Conservation (phyloP, 2,329 filamentous ascomycete genomes). For the Alternaria postmessia region DNA sequence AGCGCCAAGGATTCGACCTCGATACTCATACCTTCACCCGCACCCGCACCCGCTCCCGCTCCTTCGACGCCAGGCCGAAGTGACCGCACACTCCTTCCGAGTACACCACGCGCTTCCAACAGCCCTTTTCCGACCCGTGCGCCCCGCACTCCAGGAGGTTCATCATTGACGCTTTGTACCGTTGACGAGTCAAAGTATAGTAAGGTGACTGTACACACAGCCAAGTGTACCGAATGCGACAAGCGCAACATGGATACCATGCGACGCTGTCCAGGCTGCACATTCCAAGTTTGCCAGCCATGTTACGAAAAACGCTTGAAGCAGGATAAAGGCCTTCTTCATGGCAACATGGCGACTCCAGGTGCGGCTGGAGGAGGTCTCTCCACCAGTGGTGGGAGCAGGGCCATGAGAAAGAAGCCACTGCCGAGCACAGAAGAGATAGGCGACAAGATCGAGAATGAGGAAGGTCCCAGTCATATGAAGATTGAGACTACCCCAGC, state of each 20-base stretch:
- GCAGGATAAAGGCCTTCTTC: conserved; percentile 25
- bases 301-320: conserved; percentile 31
- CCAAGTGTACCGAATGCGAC: conserved; percentile 50
- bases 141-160: conserved; percentile 21
- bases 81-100: neutral
- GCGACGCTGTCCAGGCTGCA: conserved; percentile 46
- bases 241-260: conserved; percentile 41
- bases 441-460: neutral
- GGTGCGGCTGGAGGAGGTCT: neutral
- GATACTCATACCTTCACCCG: neutral
- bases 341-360: conserved; percentile 31
- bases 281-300: conserved; percentile 43
- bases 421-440: conserved; percentile 2
- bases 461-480: neutral
- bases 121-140: conserved; percentile 9
- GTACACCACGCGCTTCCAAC: conserved; percentile 3
- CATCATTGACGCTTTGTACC: conserved; percentile 19
- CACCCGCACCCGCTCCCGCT: neutral
- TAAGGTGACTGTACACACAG: conserved; percentile 42
- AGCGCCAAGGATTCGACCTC: neutral
- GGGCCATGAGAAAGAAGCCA: conserved; percentile 12
- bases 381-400: neutral
- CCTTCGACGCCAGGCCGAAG: neutral
- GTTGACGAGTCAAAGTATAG: conserved; percentile 31
- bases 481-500: neutral